Evolutionary conservation across 495 filamentous ascomycete species (phyloP).

Genomic region (Evernia prunastri): DNA sequence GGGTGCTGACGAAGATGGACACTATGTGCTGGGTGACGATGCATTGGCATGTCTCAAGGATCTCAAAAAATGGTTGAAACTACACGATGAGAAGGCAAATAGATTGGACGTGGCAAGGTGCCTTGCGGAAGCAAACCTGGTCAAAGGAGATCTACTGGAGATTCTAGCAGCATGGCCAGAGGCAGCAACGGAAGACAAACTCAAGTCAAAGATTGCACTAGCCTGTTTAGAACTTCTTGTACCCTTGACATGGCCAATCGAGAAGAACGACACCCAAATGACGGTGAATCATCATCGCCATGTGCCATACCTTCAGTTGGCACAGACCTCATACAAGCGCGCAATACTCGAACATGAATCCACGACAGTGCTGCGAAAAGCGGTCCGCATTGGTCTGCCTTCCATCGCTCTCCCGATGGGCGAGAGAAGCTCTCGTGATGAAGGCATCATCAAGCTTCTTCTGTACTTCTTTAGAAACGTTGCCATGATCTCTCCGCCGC

Average conservation of each 20-base stretch:
- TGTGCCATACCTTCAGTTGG: conserved; percentile 77
- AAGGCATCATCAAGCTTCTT: conserved; percentile 87
- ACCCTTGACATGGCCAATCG: conserved; percentile 89
- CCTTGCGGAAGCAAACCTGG: conserved; percentile 85
- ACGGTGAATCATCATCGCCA: conserved; percentile 91
- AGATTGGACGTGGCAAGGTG: conserved; percentile 93
- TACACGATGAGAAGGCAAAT: conserved; percentile 91
- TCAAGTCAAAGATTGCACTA: conserved; percentile 72
- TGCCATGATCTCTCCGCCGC: conserved; percentile 69
- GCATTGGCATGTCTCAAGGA: conserved; percentile 87
- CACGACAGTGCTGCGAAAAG: conserved; percentile 66
- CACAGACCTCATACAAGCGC: conserved; percentile 83
- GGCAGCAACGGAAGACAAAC: conserved; percentile 56
- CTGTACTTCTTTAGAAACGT: conserved; percentile 86
- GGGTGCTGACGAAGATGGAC: conserved; percentile 70
- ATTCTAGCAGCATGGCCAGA: conserved; percentile 78
- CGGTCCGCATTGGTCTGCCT: conserved; percentile 75
- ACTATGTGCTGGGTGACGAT: conserved; percentile 88
- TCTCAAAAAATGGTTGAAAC: conserved; percentile 84
- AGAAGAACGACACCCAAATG: conserved; percentile 70
- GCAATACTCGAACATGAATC: conserved; percentile 75
- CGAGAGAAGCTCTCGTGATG: conserved; percentile 73
- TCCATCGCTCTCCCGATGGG: conserved; percentile 73
- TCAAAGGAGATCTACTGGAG: conserved; percentile 80
- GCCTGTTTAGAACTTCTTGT: conserved; percentile 90